These are phyloP conservation scores for Metrosideros polymorpha DNA, from an alignment of 441 rosid species.

Conservation along the genomic window DNA sequence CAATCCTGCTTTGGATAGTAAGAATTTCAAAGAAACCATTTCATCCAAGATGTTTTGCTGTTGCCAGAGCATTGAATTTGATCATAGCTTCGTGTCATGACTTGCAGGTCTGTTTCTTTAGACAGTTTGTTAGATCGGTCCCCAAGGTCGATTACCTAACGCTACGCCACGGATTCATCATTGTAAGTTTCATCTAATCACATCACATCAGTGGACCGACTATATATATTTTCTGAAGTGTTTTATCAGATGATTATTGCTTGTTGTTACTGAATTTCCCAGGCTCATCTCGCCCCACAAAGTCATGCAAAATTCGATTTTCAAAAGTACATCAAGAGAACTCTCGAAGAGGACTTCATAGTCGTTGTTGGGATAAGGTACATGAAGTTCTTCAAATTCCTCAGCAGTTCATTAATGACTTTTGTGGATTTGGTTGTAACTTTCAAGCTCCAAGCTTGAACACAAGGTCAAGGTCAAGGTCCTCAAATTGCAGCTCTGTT, in stretches of 20 bases:
- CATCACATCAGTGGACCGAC: neutral
- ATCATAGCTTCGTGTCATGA: neutral
- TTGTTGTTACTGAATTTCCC: neutral
- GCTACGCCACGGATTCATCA: slow-evolving; percentile 56
- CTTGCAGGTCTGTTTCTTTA: slow-evolving; percentile 46
- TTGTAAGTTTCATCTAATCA: slow-evolving; percentile 13
- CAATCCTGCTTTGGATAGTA: slow-evolving; percentile 43
- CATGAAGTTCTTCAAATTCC: neutral
- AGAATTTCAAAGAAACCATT: neutral
- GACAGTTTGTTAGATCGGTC: slow-evolving; percentile 53
- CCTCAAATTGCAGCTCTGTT: neutral
- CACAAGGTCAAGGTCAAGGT: neutral
- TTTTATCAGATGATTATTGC: neutral
- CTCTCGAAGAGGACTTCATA: slow-evolving; percentile 1
- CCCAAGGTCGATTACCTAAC: slow-evolving; percentile 64
- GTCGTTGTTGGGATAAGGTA: slow-evolving; percentile 3
- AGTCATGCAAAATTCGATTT: neutral
- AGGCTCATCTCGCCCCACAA: slow-evolving; percentile 1
- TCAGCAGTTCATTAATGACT: neutral
- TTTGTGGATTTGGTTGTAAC: neutral
- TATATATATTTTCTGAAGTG: neutral
- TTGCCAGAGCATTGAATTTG: neutral
- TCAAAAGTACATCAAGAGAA: slow-evolving; percentile 5
- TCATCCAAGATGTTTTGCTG: neutral
- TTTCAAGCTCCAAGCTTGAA: neutral